Percentiles rank a stretch among this genome's conserved stretches.
These are phyloP conservation scores for Piper longum DNA, from an alignment of 164 flowering plant species.

Conservation along the genomic window DNA sequence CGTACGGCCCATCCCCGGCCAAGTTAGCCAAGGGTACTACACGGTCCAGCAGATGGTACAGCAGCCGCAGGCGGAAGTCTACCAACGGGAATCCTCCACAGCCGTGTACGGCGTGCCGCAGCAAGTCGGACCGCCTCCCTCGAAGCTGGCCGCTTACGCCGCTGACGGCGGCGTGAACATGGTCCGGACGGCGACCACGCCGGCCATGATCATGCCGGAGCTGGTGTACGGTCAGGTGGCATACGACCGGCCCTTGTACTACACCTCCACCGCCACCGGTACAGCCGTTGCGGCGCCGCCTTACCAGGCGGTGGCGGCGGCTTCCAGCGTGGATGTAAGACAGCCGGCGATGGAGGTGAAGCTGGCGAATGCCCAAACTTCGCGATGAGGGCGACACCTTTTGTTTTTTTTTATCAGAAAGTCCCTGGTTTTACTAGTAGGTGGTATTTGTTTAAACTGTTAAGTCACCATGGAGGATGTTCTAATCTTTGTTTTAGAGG, in stretches of 20 bases:
- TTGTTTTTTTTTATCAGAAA: too few species aligned
- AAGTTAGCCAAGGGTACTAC: constrained; percentile 39
- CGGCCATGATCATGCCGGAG: background rate
- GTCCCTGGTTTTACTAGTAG: too few species aligned
- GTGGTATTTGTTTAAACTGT: too few species aligned
- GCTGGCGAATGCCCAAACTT: constrained; percentile 9
- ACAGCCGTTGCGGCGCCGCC: constrained; percentile 13
- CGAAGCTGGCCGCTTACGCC: constrained; percentile 1
- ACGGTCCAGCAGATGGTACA: constrained; percentile 31
- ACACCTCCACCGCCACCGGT: constrained; percentile 26
- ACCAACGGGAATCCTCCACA: constrained; percentile 21
- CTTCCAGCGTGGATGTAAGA: constrained; percentile 20
- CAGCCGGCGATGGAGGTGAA: constrained; percentile 11
- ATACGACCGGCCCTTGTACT: constrained; percentile 65
- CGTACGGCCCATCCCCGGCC: constrained; percentile 25
- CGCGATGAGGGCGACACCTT: background rate
- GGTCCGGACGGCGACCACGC: constrained; percentile 2
- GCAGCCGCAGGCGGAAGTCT: constrained; percentile 10
- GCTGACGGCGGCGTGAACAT: constrained; percentile 2
- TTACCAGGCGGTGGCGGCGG: constrained; percentile 17
- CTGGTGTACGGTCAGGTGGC: constrained; percentile 32
- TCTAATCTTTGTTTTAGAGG: too few species aligned
- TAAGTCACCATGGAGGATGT: too few species aligned
- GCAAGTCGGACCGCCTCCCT: constrained; percentile 2
- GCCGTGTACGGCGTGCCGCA: constrained; percentile 23